phyloP scores from a whole-genome alignment of 2,329 filamentous ascomycete species.

The Trichophyton rubrum region DNA sequence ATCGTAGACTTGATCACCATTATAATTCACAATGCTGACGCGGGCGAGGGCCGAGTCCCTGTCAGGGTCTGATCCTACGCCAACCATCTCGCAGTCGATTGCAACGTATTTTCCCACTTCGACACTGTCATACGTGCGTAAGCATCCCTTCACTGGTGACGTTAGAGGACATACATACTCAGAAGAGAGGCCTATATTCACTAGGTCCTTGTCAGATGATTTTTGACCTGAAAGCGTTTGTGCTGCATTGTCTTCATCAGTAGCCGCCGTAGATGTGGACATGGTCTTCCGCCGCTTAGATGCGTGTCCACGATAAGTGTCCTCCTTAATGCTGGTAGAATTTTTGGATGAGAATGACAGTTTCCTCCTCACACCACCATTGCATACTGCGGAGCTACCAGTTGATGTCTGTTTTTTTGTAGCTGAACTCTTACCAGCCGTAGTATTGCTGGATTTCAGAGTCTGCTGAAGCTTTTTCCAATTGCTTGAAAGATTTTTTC shows the following conservation, averaged over 20 bases:
- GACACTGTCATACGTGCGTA: conserved; percentile 34
- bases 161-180: conserved; percentile 20
- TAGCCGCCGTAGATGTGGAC: not conserved
- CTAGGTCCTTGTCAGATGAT: conserved; percentile 28
- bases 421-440: conserved; percentile 16
- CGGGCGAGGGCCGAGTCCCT: conserved; percentile 67
- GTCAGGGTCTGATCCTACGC: conserved; percentile 51
- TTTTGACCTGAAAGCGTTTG: not conserved
- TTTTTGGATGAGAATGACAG: conserved; percentile 4
- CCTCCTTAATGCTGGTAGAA: not conserved
- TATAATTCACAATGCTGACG: conserved; percentile 85
- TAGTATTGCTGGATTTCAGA: conserved; percentile 24
- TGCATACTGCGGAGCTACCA: conserved; percentile 6
- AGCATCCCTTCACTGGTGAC: not conserved
- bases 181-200: conserved; percentile 51
- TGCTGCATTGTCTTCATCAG: not conserved
- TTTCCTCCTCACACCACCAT: conserved; percentile 12
- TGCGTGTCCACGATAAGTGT: not conserved
- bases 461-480: conserved; percentile 40
- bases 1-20: conserved; percentile 86
- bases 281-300: conserved; percentile 9
- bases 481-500: conserved; percentile 36
- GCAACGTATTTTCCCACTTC: conserved; percentile 81
- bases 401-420: conserved; percentile 9
- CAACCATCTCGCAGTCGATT: conserved; percentile 98